These are phyloP conservation scores for Solanum sitiens DNA, from an alignment of 257 asterid genomes.

Conservation along the genomic window DNA sequence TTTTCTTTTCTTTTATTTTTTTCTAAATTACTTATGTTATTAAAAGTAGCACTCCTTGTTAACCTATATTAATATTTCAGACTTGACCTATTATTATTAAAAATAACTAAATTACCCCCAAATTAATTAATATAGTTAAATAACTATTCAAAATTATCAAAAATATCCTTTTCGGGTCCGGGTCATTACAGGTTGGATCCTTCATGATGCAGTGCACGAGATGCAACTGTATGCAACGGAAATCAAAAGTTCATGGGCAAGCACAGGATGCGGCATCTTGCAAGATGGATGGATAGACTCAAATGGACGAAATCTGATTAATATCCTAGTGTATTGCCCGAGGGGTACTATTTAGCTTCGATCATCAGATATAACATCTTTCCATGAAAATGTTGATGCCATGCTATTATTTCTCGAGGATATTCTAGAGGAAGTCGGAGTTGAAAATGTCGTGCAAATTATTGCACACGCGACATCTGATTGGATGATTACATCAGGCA, in stretches of 20 bases:
- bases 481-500: constrained; percentile 36
- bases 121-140: no score
- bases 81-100: no score
- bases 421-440: constrained; percentile 8
- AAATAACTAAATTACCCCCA: no score
- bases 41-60: no score
- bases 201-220: constrained; percentile 24
- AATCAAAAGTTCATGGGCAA: constrained; percentile 31
- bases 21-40: no score
- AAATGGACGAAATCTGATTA: constrained; percentile 25
- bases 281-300: constrained; percentile 50
- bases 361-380: constrained; percentile 26
- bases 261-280: constrained; percentile 50
- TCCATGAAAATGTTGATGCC: constrained; percentile 7
- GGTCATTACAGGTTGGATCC: constrained; percentile 61
- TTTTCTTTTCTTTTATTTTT: no score
- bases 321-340: constrained; percentile 41
- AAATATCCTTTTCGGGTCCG: no score
- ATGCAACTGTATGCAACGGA: constrained; percentile 16
- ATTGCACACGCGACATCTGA: constrained; percentile 31
- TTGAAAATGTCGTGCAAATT: constrained; percentile 29
- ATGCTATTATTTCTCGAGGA: constrained; percentile 16
- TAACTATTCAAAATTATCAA: no score
- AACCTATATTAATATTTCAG: no score
- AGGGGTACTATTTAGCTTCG: constrained; percentile 39